A percentile compares a stretch with the other conserved stretches of the same genome.
Conservation (phyloP, 805 yeast species). For the Blastobotrys peoriensis region DNA sequence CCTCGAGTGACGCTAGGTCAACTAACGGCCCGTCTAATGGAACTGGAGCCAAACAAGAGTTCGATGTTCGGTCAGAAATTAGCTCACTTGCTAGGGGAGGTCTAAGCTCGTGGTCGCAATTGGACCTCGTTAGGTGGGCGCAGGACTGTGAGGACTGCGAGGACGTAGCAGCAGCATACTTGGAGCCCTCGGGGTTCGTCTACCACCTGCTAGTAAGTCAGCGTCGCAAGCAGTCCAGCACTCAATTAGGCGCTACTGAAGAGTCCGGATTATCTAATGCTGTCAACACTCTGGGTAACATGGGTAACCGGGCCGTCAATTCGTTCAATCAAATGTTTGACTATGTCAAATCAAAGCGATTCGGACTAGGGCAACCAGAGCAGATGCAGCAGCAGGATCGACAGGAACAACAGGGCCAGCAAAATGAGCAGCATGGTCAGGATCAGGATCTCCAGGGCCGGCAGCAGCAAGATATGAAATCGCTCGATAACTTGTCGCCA, state of each 20-base stretch:
- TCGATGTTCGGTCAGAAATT: no score
- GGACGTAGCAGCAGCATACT: conserved; percentile 14
- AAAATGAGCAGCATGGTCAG: neutral
- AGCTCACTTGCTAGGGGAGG: no score
- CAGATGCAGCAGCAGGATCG: neutral
- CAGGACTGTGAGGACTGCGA: conserved; percentile 19
- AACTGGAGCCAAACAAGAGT: no score
- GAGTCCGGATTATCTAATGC: neutral
- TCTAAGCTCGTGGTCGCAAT: conserved; percentile 8
- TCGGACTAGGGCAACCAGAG: neutral
- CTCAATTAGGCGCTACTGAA: neutral
- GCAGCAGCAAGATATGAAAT: neutral
- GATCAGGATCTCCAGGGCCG: neutral
- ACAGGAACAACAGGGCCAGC: neutral
- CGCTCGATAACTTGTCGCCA: neutral
- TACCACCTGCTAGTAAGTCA: conserved; percentile 14
- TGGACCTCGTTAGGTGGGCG: conserved; percentile 21
- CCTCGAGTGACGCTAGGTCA: no score
- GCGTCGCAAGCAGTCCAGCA: neutral
- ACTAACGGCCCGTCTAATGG: no score
- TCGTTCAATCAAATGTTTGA: conserved; percentile 12
- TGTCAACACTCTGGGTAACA: conserved; percentile 3
- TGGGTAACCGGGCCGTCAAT: conserved; percentile 11
- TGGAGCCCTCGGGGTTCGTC: conserved; percentile 20
- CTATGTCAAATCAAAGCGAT: conserved; percentile 7